Percentiles rank a stretch among this genome's conserved stretches.
These are phyloP conservation scores for Eucalyptus globulus DNA, from an alignment of 345 rosid species.

Conservation along the genomic window DNA sequence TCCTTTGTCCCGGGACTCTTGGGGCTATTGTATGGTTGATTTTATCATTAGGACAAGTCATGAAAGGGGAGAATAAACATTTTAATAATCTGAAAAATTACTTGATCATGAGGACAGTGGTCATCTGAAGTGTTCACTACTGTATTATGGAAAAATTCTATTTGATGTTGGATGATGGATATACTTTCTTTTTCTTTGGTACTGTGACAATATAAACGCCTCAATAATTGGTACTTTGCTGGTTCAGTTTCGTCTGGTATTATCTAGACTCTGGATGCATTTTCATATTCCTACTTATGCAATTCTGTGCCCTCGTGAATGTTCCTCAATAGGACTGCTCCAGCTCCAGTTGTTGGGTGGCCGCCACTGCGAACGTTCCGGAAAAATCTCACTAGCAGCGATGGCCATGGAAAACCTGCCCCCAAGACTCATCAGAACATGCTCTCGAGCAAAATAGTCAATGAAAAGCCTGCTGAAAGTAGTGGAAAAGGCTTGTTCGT, in stretches of 20 bases:
- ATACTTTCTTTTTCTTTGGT: not conserved
- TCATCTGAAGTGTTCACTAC: not conserved
- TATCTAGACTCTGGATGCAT: not conserved
- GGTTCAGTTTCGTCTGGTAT: not conserved
- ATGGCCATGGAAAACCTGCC: slow-evolving; percentile 43
- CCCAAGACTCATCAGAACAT: slow-evolving; percentile 24
- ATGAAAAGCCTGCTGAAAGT: slow-evolving; percentile 16
- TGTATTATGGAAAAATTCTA: not conserved
- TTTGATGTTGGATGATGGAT: not conserved
- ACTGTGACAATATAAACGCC: not conserved
- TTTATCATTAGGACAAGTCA: not conserved
- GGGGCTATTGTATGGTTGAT: not conserved
- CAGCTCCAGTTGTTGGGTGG: slow-evolving; percentile 98
- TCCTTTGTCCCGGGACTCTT: not conserved
- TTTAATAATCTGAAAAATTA: not conserved
- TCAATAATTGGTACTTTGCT: not conserved
- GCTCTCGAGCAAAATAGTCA: slow-evolving; percentile 15
- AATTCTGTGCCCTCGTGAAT: not conserved
- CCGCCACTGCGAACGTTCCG: slow-evolving; percentile 90
- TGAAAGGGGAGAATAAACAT: not conserved
- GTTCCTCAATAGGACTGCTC: slow-evolving; percentile 49
- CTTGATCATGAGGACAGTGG: not conserved
- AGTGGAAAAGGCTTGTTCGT: slow-evolving; percentile 51
- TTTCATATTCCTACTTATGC: not conserved
- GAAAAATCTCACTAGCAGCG: slow-evolving; percentile 57